Evolutionary conservation across 2,329 filamentous ascomycete species (phyloP).

Genomic region (Aspergillus intermedius): DNA sequence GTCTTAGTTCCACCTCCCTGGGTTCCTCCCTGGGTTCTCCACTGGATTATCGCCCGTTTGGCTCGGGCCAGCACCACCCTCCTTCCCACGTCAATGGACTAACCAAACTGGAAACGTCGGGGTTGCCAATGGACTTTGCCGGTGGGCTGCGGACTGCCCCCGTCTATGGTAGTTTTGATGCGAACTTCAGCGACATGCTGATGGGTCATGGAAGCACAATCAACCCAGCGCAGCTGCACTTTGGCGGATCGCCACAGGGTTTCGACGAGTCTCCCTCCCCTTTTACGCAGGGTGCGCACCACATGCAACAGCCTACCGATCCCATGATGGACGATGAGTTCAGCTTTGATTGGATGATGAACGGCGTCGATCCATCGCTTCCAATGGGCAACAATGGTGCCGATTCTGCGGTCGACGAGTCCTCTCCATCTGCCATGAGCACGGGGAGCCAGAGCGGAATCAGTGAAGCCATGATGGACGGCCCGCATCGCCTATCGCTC

Average conservation of each 20-base stretch:
- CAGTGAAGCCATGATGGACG: constrained; percentile 86
- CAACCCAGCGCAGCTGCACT: constrained; percentile 68
- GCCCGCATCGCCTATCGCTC: constrained; percentile 55
- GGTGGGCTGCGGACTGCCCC: constrained; percentile 74
- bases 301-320: constrained; percentile 48
- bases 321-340: constrained; percentile 63
- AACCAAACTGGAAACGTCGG: constrained; percentile 75
- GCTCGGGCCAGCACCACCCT: constrained; percentile 20
- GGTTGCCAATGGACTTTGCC: constrained; percentile 59
- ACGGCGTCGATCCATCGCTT: constrained; percentile 72
- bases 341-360: constrained; percentile 74
- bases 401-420: constrained; percentile 81
- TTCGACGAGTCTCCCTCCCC: constrained; percentile 37
- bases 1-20: constrained; percentile 55
- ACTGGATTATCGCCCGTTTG: constrained; percentile 63
- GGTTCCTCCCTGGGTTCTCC: constrained; percentile 41
- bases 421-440: constrained; percentile 92
- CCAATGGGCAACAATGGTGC: constrained; percentile 57
- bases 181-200: constrained; percentile 63
- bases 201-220: constrained; percentile 60
- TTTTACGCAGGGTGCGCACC: constrained; percentile 41
- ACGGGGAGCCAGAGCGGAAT: constrained; percentile 74
- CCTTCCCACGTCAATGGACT: constrained; percentile 62
- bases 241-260: constrained; percentile 65
- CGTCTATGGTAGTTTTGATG: constrained; percentile 61